A percentile compares a stretch with the other conserved stretches of the same genome.
These are phyloP conservation scores for Exophiala oligosperma DNA, from an alignment of 2,329 filamentous ascomycete genomes.

Conservation along the genomic window DNA sequence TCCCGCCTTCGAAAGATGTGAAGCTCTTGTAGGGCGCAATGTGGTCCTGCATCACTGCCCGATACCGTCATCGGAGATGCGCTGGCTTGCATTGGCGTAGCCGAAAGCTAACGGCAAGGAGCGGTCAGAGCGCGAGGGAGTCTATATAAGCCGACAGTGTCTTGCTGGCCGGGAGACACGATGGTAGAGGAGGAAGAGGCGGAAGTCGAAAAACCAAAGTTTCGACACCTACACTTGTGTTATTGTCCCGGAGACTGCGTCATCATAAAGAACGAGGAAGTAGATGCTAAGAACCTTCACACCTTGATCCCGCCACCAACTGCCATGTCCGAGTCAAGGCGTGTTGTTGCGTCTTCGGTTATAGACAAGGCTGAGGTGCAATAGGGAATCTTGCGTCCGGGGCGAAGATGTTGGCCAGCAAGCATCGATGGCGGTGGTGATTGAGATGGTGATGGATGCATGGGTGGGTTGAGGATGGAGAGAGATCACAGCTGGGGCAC, in stretches of 20 bases:
- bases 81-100: conserved; percentile 21
- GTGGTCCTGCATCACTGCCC: conserved; percentile 26
- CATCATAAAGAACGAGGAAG: neutral
- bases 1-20: conserved; percentile 11
- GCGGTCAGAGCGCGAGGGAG: conserved; percentile 18
- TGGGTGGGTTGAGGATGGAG: conserved; percentile 9
- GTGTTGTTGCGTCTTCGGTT: conserved; percentile 3
- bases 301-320: neutral
- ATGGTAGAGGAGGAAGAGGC: neutral
- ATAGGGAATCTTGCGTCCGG: conserved; percentile 11
- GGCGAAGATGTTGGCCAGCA: conserved; percentile 15
- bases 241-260: neutral
- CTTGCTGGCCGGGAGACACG: neutral
- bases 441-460: conserved; percentile 19
- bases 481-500: conserved; percentile 8
- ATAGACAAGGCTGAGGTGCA: conserved; percentile 22
- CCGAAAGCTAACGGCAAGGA: conserved; percentile 15
- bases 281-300: neutral
- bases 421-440: conserved; percentile 21
- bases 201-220: neutral
- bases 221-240: neutral
- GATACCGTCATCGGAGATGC: conserved; percentile 24
- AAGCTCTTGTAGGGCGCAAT: conserved; percentile 21
- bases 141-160: conserved; percentile 17
- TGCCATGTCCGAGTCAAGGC: neutral